phyloP scores from a whole-genome alignment of 495 filamentous ascomycete genomes.

The Peziza echinospora region DNA sequence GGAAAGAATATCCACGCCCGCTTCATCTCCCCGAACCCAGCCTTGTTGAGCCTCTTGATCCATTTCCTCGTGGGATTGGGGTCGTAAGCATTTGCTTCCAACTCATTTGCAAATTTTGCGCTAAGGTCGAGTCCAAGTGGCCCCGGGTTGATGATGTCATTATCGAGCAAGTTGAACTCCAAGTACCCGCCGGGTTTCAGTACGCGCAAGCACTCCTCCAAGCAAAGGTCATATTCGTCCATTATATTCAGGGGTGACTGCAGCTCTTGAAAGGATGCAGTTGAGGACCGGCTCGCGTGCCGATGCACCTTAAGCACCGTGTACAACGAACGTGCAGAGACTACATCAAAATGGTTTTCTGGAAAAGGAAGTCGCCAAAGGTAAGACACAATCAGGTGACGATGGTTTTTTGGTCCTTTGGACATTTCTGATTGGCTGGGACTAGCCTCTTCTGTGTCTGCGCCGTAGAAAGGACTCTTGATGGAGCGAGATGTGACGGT shows the following conservation, averaged over 20 bases:
- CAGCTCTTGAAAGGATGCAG: background rate
- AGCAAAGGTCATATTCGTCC: conserved; percentile 76
- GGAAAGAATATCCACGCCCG: conserved; percentile 81
- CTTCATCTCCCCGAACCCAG: conserved; percentile 57
- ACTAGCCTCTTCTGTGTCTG: conserved; percentile 5
- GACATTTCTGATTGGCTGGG: conserved; percentile 7
- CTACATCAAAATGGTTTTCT: conserved; percentile 71
- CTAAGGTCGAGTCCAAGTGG: conserved; percentile 53
- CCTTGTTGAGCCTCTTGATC: conserved; percentile 45
- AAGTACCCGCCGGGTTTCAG: conserved; percentile 84
- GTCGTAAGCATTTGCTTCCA: conserved; percentile 75
- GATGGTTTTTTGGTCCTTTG: conserved; percentile 70
- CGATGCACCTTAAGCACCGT: conserved; percentile 49
- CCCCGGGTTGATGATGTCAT: conserved; percentile 57
- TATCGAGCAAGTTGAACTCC: conserved; percentile 74
- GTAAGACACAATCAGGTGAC: conserved; percentile 47
- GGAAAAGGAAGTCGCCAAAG: conserved; percentile 70
- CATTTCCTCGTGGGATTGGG: conserved; percentile 59
- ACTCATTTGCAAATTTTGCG: conserved; percentile 72
- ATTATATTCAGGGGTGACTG: conserved; percentile 5
- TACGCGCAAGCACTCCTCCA: conserved; percentile 68
- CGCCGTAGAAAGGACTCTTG: conserved; percentile 28
- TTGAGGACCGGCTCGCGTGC: conserved; percentile 23
- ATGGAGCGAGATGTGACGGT: conserved; percentile 55
- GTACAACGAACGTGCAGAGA: conserved; percentile 78